Percentiles rank a stretch among this genome's conserved stretches.
phyloP scores from a whole-genome alignment of 2,329 filamentous ascomycete genomes.

The Apiospora pterosperma region DNA sequence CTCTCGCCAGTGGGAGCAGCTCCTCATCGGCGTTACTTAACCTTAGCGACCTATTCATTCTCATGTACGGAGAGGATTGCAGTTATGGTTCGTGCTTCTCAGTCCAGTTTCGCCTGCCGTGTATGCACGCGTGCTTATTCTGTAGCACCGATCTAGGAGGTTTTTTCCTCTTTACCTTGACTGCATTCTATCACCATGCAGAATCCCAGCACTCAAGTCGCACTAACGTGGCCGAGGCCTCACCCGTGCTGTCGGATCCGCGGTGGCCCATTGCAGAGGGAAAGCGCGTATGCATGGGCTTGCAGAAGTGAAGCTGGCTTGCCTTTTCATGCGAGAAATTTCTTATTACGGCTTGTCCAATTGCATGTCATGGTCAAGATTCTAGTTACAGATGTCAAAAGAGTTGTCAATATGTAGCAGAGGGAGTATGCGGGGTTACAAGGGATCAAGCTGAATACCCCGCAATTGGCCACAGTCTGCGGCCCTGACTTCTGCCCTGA shows the following conservation, averaged over 20 bases:
- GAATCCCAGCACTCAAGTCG: neutral
- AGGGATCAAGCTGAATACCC: neutral
- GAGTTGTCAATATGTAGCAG: neutral
- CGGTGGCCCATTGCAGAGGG: neutral
- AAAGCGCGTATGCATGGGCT: neutral
- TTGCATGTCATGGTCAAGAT: neutral
- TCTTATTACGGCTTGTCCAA: neutral
- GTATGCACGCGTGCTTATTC: neutral
- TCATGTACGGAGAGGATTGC: neutral
- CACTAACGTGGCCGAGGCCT: neutral
- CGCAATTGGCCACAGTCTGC: neutral
- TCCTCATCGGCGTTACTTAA: neutral
- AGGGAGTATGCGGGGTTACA: neutral
- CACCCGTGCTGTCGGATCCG: constrained; percentile 1
- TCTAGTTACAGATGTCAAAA: neutral
- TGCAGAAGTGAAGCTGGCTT: neutral
- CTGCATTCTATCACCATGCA: neutral
- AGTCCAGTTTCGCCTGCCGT: neutral
- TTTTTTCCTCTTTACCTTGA: neutral
- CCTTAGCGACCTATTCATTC: neutral
- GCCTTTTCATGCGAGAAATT: neutral
- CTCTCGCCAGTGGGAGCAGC: neutral
- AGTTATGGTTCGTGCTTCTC: neutral
- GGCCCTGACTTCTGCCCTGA: no score
- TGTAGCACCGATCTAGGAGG: neutral